Percentiles rank a stretch among this genome's conserved stretches.
These are phyloP conservation scores for Mollisiaceae sp. DNA, from an alignment of 2,329 filamentous ascomycete genomes.

Conservation along the genomic window DNA sequence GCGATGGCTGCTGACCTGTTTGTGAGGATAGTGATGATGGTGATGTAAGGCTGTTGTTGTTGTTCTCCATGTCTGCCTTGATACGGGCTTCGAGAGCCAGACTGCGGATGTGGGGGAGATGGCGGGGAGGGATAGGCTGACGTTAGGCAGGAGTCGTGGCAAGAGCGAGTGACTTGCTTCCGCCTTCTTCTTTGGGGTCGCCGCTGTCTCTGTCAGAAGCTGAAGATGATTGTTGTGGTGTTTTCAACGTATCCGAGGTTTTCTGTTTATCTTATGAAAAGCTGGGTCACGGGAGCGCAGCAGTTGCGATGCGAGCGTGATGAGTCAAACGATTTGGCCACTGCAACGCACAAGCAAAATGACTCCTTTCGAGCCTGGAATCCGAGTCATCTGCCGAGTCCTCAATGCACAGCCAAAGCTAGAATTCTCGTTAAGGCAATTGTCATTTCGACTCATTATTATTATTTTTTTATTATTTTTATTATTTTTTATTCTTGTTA, in stretches of 20 bases:
- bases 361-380: not conserved
- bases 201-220: not conserved
- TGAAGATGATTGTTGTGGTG: not conserved
- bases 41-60: slow-evolving; percentile 16
- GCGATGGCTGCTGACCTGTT: slow-evolving; percentile 23
- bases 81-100: not conserved
- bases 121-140: not conserved
- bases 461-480: not conserved
- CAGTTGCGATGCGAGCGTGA: slow-evolving; percentile 3
- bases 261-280: slow-evolving; percentile 10
- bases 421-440: not conserved
- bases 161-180: not conserved
- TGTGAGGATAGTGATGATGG: slow-evolving; percentile 13
- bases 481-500: not conserved
- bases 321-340: not conserved
- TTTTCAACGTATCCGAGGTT: not conserved
- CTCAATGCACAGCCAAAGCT: not conserved
- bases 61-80: slow-evolving; percentile 10
- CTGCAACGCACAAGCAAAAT: slow-evolving; percentile 8
- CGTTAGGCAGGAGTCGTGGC: slow-evolving; percentile 9
- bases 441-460: slow-evolving; percentile 5
- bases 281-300: slow-evolving; percentile 7
- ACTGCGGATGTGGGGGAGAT: not conserved
- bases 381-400: slow-evolving; percentile 10
- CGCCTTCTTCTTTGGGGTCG: not conserved